phyloP scores from a whole-genome alignment of 2,329 filamentous ascomycete genomes.

The Pestalotiopsis sp. region DNA sequence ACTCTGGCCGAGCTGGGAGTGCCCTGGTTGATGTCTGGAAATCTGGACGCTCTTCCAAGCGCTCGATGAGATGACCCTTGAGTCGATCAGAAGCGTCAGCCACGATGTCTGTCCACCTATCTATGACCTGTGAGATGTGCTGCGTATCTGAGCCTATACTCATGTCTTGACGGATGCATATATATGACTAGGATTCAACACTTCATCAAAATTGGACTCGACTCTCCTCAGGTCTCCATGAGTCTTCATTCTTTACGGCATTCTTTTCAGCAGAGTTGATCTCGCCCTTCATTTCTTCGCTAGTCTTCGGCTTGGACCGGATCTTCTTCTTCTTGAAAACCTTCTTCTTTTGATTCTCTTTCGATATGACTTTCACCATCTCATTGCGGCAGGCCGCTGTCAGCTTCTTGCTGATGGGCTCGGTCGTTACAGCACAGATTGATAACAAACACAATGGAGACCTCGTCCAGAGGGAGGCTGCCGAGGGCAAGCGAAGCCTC shows the following conservation, averaged over 20 bases:
- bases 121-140: background rate
- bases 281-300: background rate
- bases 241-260: background rate
- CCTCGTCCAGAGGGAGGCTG: background rate
- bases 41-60: background rate
- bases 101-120: background rate
- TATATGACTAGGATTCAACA: background rate
- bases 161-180: background rate
- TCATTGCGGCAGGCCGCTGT: conserved; percentile 9
- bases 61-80: background rate
- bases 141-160: background rate
- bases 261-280: background rate
- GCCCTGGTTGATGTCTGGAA: background rate
- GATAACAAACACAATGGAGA: background rate
- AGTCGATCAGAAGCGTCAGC: background rate
- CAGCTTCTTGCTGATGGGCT: background rate
- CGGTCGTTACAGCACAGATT: background rate
- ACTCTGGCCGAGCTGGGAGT: background rate
- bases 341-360: background rate
- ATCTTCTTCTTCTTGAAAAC: too few relatives aligned
- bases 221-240: background rate
- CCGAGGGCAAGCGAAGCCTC: background rate
- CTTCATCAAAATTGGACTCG: background rate
- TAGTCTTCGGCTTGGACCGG: background rate
- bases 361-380: background rate